Base-by-base conservation (phyloP, 2,329 filamentous ascomycete genomes). In the Aspergillus fijiensis region DNA sequence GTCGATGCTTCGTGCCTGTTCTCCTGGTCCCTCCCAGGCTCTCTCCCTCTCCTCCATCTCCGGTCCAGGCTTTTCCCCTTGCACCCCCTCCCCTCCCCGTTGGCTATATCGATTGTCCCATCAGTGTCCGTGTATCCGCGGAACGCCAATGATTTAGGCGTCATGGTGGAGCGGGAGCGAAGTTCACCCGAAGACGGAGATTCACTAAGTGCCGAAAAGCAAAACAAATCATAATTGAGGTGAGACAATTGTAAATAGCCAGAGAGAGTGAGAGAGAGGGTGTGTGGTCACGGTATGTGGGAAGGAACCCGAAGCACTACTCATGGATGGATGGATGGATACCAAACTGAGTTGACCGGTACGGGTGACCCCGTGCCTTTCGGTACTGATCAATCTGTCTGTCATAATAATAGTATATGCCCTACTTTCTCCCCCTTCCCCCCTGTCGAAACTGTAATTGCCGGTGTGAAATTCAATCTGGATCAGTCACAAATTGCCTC, bases 101-200 rank as follows among this genome's bases (percentile, higher is more conserved):
- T 45, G 16, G 16, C 14, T 45, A 45, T 45, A n/a, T 45, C n/a
- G 14, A 45, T 16, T 45, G 39, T 45, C 39, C 39, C 39, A 45
- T 45, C 39, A 45, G 14, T 16, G 39, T 45, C 16, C 16, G 39
- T 45, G 14, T 45, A 45, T 7, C 39, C 39, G 39, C 39, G 39
- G 39, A 45, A n/a, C 39, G 7, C 39, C 39, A 45, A 19, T 19
- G 39, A 45, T 45, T 45, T 19, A 45, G 39, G 39, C 16, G 39
- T 45, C 39, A 45, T 45, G 39, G 39, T 45, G 39, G 39, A 45
- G 39, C 16, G 16, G 16, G 39, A 45, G 39, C 35, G 52, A 47
- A 55, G 42, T 21, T 48, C 42, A 55, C 31, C 53, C 53, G 53
- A 55, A 47, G 53, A 55, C 45, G 45, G 39, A 55, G 29, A n/a